These are phyloP conservation scores for Termitomyces sp. DNA, from an alignment of 768 basidiomycete genomes.

Conservation along the genomic window DNA sequence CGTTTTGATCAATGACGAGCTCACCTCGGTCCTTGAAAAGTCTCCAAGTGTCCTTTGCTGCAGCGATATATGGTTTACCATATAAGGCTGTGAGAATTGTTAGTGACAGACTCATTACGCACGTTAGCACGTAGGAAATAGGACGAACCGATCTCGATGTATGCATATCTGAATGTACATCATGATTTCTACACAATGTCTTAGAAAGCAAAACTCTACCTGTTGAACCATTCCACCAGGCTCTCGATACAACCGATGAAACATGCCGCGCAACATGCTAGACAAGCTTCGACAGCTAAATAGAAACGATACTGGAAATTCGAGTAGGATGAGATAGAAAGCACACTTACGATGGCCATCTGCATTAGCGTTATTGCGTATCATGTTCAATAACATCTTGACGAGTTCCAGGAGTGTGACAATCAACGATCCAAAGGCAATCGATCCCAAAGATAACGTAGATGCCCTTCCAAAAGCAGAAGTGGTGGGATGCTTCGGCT, in stretches of 20 bases:
- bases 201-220: conserved; percentile 26
- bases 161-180: conserved; percentile 50
- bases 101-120: not conserved
- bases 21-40: conserved; percentile 66
- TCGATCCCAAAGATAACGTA: conserved; percentile 75
- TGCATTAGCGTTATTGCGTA: conserved; percentile 51
- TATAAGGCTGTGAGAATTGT: conserved; percentile 51
- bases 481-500: conserved; percentile 69
- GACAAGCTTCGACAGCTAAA: conserved; percentile 62
- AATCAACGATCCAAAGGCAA: conserved; percentile 80
- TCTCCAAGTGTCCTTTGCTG: conserved; percentile 82
- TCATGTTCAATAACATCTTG: conserved; percentile 51
- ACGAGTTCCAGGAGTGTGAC: conserved; percentile 75
- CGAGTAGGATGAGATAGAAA: not conserved
- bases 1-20: conserved; percentile 6
- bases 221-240: conserved; percentile 76
- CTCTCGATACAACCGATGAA: conserved; percentile 67
- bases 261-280: conserved; percentile 77
- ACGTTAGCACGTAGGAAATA: not conserved
- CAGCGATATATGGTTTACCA: conserved; percentile 75
- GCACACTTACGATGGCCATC: conserved; percentile 58
- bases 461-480: conserved; percentile 70
- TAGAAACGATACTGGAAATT: not conserved
- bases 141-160: conserved; percentile 69
- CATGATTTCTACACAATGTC: not conserved